phyloP scores from a whole-genome alignment of 1,284 basidiomycete species.

The Athelia sp. region DNA sequence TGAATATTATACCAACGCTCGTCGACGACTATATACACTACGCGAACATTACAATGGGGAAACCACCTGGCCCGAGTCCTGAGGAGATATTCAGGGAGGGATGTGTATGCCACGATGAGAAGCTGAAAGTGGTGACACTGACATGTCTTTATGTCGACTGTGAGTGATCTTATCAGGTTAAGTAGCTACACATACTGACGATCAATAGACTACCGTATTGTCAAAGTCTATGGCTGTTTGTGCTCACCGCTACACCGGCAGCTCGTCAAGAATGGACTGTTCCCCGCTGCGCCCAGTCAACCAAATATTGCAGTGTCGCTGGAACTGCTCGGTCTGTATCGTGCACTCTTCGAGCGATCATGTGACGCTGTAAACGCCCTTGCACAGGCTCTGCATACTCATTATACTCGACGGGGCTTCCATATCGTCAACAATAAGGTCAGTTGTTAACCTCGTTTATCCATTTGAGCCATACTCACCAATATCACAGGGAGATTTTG shows the following conservation, averaged over 20 bases:
- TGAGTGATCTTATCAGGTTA: background rate
- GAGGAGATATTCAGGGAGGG: background rate
- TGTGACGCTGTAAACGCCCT: slow-evolving; percentile 17
- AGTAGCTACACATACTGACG: too few relatives aligned
- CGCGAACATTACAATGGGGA: background rate
- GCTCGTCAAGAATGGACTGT: slow-evolving; percentile 13
- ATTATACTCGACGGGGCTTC: slow-evolving; percentile 14
- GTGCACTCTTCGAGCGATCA: slow-evolving; percentile 14
- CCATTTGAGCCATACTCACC: background rate
- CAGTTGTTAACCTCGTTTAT: background rate
- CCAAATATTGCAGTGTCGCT: slow-evolving; percentile 15
- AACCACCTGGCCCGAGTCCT: background rate
- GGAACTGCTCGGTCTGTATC: slow-evolving; percentile 14
- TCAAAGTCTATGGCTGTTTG: background rate
- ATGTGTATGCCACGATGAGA: background rate
- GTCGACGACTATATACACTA: background rate
- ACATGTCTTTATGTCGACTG: background rate
- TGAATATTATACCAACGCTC: background rate
- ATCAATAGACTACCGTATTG: background rate
- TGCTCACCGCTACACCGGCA: slow-evolving; percentile 2
- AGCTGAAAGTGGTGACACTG: background rate
- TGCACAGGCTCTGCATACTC: slow-evolving; percentile 13
- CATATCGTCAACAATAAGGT: slow-evolving; percentile 7
- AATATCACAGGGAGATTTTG: background rate
- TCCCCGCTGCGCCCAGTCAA: slow-evolving; percentile 14